Conservation (phyloP, 352 stramenopile species). For the Blastocystis sp. region DNA sequence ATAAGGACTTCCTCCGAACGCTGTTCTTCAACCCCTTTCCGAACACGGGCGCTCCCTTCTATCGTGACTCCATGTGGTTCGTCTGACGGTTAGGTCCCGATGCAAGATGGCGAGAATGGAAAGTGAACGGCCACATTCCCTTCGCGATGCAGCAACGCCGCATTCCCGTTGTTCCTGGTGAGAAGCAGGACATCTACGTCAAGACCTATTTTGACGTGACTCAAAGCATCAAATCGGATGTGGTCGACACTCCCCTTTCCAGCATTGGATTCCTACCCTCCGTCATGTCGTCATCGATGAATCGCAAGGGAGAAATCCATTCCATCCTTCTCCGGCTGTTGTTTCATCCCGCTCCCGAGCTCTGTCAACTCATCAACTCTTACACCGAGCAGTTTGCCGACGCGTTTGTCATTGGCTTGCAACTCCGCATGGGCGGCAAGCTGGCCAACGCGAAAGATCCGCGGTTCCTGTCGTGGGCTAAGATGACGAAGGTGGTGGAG, state of each 20-base stretch:
- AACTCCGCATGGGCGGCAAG: conserved; percentile 44
- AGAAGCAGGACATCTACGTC: not conserved
- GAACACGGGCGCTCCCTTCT: not conserved
- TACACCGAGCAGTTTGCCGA: conserved; percentile 6
- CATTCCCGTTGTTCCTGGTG: conserved; percentile 2
- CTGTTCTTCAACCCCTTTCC: conserved; percentile 21
- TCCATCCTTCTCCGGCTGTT: conserved; percentile 8
- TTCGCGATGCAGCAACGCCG: not conserved
- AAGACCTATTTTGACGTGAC: not conserved
- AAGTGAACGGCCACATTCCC: not conserved
- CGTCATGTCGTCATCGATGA: not conserved
- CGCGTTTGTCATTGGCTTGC: conserved; percentile 24
- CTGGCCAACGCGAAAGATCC: conserved; percentile 38
- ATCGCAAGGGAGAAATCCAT: not conserved
- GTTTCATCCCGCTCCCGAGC: not conserved
- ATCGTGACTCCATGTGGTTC: not conserved
- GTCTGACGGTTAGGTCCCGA: not conserved
- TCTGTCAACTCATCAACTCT: conserved; percentile 49
- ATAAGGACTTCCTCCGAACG: conserved; percentile 15
- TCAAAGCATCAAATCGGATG: too few relatives aligned
- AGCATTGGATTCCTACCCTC: conserved; percentile 10
- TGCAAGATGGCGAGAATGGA: not conserved
- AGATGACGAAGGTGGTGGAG: not conserved
- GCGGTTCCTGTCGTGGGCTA: conserved; percentile 8
- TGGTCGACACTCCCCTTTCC: too few relatives aligned